Percentiles rank a stretch among this genome's conserved stretches.
These are phyloP conservation scores for Scleromitrula shiraiana DNA, from an alignment of 2,329 filamentous ascomycete genomes.

Conservation along the genomic window DNA sequence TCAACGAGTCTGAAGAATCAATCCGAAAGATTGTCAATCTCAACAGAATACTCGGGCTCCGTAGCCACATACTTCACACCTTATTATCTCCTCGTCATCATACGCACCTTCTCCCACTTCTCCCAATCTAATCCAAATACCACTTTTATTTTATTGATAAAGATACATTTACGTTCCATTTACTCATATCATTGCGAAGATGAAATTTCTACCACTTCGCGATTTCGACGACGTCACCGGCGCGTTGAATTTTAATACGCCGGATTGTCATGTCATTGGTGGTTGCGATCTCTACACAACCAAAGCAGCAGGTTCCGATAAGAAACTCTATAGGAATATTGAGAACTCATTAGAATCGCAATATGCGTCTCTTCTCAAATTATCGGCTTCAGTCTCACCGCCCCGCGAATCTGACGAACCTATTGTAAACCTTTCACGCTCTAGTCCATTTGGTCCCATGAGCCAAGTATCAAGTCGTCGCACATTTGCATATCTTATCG, in stretches of 20 bases:
- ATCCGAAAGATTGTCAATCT: slow-evolving; percentile 25
- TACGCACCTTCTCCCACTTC: slow-evolving; percentile 15
- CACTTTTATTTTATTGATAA: slow-evolving; percentile 20
- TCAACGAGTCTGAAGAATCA: slow-evolving; percentile 30
- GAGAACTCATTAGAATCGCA: slow-evolving; percentile 85
- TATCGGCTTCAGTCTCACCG: slow-evolving; percentile 81
- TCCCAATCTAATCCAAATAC: slow-evolving; percentile 4
- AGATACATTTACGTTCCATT: slow-evolving; percentile 17
- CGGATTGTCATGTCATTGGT: slow-evolving; percentile 84
- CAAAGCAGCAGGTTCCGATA: slow-evolving; percentile 89
- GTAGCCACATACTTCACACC: slow-evolving; percentile 27
- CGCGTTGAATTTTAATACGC: slow-evolving; percentile 91
- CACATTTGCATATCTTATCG: slow-evolving; percentile 93
- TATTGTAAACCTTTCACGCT: slow-evolving; percentile 67
- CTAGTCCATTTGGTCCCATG: slow-evolving; percentile 85
- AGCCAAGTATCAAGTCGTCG: slow-evolving; percentile 82
- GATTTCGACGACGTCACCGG: slow-evolving; percentile 88
- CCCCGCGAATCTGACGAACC: slow-evolving; percentile 65
- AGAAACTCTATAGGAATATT: slow-evolving; percentile 95
- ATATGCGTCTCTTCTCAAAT: slow-evolving; percentile 77
- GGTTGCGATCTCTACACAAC: slow-evolving; percentile 96
- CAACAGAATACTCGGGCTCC: slow-evolving; percentile 26
- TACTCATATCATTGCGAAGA: slow-evolving; percentile 21
- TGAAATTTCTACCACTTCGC: slow-evolving; percentile 81
- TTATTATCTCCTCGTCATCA: slow-evolving; percentile 20